Base-by-base conservation (phyloP, 176 grass and related monocot species). In the Hordeum marinum region DNA sequence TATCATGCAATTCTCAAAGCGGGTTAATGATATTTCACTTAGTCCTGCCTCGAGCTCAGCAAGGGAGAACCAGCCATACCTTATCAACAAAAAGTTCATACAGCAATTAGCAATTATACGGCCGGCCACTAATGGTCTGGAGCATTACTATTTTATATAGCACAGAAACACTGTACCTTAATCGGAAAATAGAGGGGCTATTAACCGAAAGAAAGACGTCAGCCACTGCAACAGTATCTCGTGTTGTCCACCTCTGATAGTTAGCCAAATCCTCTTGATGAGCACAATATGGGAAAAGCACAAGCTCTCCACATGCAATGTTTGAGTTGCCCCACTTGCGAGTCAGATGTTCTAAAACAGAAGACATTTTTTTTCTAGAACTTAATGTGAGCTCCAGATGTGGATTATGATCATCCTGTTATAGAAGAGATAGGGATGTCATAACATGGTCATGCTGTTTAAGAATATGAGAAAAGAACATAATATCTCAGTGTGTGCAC, bases 361-460 rank as follows among this genome's bases (percentile, higher is more conserved):
- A 99, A 79, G 94, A 91, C 87, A 99, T 94, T 90, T 91, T 99
- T 54, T 99, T 99, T 83, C 88, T 89, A 79, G 86, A 90, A 79
- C 96, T 99, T 85, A 99, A 91, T 69, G 96, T 96, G 86, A 99
- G 93, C 84, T 99, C 94, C 72, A 99, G 80, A 87, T 96, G 88
- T 69, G 96, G 96, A 87, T 99, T 99, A 76, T 99, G 94, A 10
- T 85, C 90, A 67, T 94, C 96, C 96, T 99, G 90, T 79, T 63
- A 79, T 90, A 94, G 25, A 76, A n/a, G 50, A 85, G 58, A 84
- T 11, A 80, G 52, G 52, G 34, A 25, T 76, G 66, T 35, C 72
- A 88, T 78, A 39, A 24, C 46, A 78, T 79, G 58, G 64, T 76
- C 63, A 71, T 72, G n/a, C 41, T 50, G 55, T 42, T 93, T 48